phyloP scores from a whole-genome alignment of 2,329 filamentous ascomycete species.

The Peltaster fructicola region DNA sequence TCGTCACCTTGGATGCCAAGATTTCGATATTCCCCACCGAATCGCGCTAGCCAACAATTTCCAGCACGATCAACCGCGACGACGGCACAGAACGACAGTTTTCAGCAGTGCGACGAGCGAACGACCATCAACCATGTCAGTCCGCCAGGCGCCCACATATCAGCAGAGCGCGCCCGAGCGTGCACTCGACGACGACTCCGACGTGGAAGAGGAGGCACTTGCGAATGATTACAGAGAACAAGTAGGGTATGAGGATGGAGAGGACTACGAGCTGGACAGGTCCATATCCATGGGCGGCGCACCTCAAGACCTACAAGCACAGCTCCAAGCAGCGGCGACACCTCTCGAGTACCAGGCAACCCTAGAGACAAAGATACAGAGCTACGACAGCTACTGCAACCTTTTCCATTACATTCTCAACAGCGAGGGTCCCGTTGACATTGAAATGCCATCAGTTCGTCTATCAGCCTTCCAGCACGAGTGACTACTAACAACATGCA shows the following conservation, averaged over 20 bases:
- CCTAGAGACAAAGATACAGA: conserved; percentile 91
- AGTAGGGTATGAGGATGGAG: conserved; percentile 75
- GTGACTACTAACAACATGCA: conserved; percentile 22
- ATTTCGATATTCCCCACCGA: no score
- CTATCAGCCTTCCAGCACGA: conserved; percentile 3
- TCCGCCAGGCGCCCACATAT: conserved; percentile 21
- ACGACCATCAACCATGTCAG: conserved; percentile 22
- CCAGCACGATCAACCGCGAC: no score
- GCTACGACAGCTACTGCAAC: conserved; percentile 98
- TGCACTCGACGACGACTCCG: conserved; percentile 44
- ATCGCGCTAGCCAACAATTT: no score
- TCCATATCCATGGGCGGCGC: conserved; percentile 44
- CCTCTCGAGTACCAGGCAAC: conserved; percentile 92
- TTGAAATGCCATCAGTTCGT: conserved; percentile 89
- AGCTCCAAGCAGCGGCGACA: conserved; percentile 78
- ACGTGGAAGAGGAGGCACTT: conserved; percentile 88
- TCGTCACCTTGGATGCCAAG: no score
- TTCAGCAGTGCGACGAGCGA: no score
- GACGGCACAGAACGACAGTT: no score
- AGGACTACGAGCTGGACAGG: conserved; percentile 49
- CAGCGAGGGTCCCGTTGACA: conserved; percentile 93
- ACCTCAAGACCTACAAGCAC: conserved; percentile 81
- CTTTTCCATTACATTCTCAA: conserved; percentile 98
- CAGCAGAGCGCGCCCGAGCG: conserved; percentile 24
- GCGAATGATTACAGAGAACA: conserved; percentile 94